These are phyloP conservation scores for Babesia ovata DNA, from an alignment of 169 alveolate species.

Conservation along the genomic window DNA sequence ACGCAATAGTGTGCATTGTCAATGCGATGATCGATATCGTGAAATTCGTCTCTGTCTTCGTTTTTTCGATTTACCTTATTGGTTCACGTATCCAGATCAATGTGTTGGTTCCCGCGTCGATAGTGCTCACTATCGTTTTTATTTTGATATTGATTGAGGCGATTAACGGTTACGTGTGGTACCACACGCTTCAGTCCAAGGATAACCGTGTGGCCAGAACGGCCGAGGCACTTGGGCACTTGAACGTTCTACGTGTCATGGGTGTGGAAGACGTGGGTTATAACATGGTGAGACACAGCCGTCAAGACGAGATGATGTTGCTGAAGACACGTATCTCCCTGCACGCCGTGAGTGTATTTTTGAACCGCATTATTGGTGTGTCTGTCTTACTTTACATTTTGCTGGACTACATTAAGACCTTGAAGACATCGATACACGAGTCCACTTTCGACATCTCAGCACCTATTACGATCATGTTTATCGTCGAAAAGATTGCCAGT, in stretches of 20 bases:
- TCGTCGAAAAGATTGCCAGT: constrained; percentile 2
- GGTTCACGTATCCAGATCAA: not conserved
- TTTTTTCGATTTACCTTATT: not conserved
- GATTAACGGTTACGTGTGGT: constrained; percentile 26
- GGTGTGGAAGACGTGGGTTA: constrained; percentile 56
- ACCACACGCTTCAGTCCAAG: constrained; percentile 31
- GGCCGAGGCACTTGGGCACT: constrained; percentile 17
- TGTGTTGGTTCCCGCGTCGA: not conserved
- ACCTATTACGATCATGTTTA: constrained; percentile 30
- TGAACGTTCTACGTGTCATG: constrained; percentile 17
- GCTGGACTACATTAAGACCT: constrained; percentile 14
- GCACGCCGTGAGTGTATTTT: constrained; percentile 5
- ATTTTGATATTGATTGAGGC: constrained; percentile 35
- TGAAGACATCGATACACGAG: not conserved
- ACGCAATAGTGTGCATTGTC: constrained; percentile 18
- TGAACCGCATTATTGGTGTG: constrained; percentile 12
- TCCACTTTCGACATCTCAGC: constrained; percentile 4
- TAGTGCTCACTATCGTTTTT: constrained; percentile 6
- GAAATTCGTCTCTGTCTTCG: constrained; percentile 4
- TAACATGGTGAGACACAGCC: constrained; percentile 23
- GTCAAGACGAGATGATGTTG: constrained; percentile 43
- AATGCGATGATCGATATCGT: constrained; percentile 27
- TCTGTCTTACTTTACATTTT: constrained; percentile 5
- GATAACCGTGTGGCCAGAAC: constrained; percentile 46
- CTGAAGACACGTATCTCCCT: constrained; percentile 14